Percentiles rank a stretch among this genome's conserved stretches.
phyloP scores from a whole-genome alignment of 2,329 filamentous ascomycete genomes.

The Stagonosporopsis tanaceti region DNA sequence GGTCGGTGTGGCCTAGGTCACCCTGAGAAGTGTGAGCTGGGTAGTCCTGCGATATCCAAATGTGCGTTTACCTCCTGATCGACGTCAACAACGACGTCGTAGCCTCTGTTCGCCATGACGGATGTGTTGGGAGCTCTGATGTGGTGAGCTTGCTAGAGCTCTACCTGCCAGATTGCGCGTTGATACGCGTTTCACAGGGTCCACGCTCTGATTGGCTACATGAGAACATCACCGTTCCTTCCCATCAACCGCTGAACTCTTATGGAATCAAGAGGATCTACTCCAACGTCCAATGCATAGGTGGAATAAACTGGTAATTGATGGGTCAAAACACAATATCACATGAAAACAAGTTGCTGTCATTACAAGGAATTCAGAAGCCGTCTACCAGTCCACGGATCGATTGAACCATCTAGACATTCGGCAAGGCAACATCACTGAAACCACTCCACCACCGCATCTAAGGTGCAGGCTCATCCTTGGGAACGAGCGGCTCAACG shows the following conservation, averaged over 20 bases:
- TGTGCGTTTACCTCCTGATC: constrained; percentile 80
- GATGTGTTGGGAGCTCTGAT: constrained; percentile 19
- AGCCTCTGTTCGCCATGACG: constrained; percentile 81
- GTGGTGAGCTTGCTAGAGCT: constrained; percentile 36
- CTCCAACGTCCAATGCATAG: too few species aligned
- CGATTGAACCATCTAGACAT: constrained; percentile 10
- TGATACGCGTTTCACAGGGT: constrained; percentile 31
- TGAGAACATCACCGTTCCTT: background rate
- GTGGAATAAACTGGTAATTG: too few species aligned
- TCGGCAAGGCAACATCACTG: too few species aligned
- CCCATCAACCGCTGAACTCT: too few species aligned
- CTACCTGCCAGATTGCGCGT: constrained; percentile 45
- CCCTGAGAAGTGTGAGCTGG: constrained; percentile 65
- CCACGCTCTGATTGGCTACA: constrained; percentile 21
- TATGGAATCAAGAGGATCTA: too few species aligned
- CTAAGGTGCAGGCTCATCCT: constrained; percentile 36
- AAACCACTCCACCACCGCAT: background rate
- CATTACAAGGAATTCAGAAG: background rate
- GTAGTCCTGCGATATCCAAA: background rate
- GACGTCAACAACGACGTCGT: constrained; percentile 97
- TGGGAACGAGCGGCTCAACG: constrained; percentile 75
- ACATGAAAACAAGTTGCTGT: background rate
- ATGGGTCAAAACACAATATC: too few species aligned
- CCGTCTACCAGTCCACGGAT: constrained; percentile 2
- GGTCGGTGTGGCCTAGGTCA: constrained; percentile 96